Base-by-base conservation (phyloP, 306 rosid genomes). In the Datisca glomerata region DNA sequence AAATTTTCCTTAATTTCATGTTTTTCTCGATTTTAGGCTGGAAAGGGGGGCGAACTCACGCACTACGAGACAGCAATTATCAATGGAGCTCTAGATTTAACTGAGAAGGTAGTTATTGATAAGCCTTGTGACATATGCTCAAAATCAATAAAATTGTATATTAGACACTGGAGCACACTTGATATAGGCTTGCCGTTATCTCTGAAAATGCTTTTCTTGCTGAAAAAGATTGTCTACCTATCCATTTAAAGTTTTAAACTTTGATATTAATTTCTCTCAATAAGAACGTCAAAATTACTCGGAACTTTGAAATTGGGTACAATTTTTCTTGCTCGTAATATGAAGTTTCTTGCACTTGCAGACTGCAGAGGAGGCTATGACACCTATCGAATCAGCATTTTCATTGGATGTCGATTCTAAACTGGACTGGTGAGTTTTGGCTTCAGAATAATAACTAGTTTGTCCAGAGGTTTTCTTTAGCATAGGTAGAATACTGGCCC, bases 341-440 rank as follows among this genome's bases (percentile, higher is more conserved):
- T 11, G 13, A 31, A 8, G 36, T 31, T 4, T 31, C n/a, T 28
- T 11, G 2, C 32, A 41, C 18, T 49, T 4, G 46, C 72, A 86
- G 96, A 86, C 81, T 37, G 96, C 96, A 45, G 94, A 79, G 66
- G 93, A 73, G 68, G 96, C 96, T 21, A 86, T 81, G 96, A 86
- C 94, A 14, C 96, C 96, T 44, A 86, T 86, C 60, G 96, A 86
- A 51, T 86, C 96, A 23, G 79, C 96, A 36, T 86, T 86, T 60
- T 86, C 96, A 37, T 66, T 86, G 70, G 85, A 81, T 67, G 94
- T 86, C 17, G 76, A 81, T 61, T 86, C 96, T 38, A 86, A 81
- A 60, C 57, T 86, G 79, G 94, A 86, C 68, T 86, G 94, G 96
- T 87, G 49, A 79, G 79, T 61, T 54, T n/a, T n/a, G n/a, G n/a